Conservation (phyloP, 257 asterid species). For the Perilla frutescens region DNA sequence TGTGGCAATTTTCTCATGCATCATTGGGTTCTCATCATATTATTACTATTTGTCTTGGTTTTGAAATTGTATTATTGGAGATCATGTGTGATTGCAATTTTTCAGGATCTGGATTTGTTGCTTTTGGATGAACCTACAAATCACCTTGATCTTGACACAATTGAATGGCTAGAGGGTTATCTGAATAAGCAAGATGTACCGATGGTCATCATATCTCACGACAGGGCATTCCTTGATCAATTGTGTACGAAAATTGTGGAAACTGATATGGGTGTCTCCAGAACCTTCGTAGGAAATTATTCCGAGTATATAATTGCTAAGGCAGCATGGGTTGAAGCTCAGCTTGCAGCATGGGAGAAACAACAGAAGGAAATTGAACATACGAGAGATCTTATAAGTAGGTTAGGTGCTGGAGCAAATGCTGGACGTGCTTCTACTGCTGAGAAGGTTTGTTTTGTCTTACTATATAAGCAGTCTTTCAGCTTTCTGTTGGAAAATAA, state of each 20-base stretch:
- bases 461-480: not conserved
- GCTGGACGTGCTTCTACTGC: slow-evolving; percentile 99
- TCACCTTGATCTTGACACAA: slow-evolving; percentile 97
- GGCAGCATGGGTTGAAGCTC: slow-evolving; percentile 85
- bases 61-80: slow-evolving; percentile 28
- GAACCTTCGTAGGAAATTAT: slow-evolving; percentile 84
- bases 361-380: slow-evolving; percentile 96
- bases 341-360: slow-evolving; percentile 96
- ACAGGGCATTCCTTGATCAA: slow-evolving; percentile 96
- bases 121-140: slow-evolving; percentile 98
- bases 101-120: slow-evolving; percentile 89
- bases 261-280: slow-evolving; percentile 95
- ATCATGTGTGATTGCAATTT: slow-evolving; percentile 30
- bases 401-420: slow-evolving; percentile 96
- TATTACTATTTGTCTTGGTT: slow-evolving; percentile 3
- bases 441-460: slow-evolving; percentile 63
- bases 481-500: not conserved
- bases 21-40: not conserved
- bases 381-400: slow-evolving; percentile 73
- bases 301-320: slow-evolving; percentile 75
- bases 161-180: slow-evolving; percentile 98
- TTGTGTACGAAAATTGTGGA: slow-evolving; percentile 96
- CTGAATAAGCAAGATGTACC: slow-evolving; percentile 94
- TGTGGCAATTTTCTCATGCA: not conserved
- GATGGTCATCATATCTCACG: slow-evolving; percentile 98